These are phyloP conservation scores for Coleophoma crateriformis DNA, from an alignment of 2,329 filamentous ascomycete species.

Conservation along the genomic window DNA sequence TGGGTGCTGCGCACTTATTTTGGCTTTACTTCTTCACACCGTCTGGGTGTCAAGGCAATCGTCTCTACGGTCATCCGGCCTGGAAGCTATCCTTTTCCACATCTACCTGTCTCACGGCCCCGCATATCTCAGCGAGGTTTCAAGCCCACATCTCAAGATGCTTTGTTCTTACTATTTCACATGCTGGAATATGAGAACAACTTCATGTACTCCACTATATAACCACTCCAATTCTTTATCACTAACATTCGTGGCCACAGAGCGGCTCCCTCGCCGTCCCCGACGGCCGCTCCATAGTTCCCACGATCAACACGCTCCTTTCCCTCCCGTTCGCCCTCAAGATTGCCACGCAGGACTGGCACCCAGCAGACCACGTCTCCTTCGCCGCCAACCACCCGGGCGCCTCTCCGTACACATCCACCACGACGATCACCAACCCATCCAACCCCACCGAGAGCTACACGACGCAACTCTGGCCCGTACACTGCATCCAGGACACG, in stretches of 20 bases:
- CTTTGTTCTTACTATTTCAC: no score
- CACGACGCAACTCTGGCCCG: conserved; percentile 74
- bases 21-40: no score
- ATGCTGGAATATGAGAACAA: no score
- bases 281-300: conserved; percentile 63
- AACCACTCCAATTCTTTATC: no score
- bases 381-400: conserved; percentile 75
- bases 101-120: no score
- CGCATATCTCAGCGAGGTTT: no score
- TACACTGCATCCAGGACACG: conserved; percentile 77
- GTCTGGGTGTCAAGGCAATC: no score
- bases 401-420: conserved; percentile 63
- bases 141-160: no score
- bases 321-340: conserved; percentile 64
- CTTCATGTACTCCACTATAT: no score
- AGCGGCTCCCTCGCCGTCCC: conserved; percentile 80
- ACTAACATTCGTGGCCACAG: conserved; percentile 35
- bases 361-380: conserved; percentile 77
- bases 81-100: no score
- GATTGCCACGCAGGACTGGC: conserved; percentile 89
- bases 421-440: conserved; percentile 61
- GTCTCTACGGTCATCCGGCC: no score
- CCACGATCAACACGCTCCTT: conserved; percentile 71
- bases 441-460: conserved; percentile 56
- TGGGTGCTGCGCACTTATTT: no score